A percentile compares a stretch with the other conserved stretches of the same genome.
phyloP scores from a whole-genome alignment of 495 filamentous ascomycete genomes.

The Aspergillus mulundensis region DNA sequence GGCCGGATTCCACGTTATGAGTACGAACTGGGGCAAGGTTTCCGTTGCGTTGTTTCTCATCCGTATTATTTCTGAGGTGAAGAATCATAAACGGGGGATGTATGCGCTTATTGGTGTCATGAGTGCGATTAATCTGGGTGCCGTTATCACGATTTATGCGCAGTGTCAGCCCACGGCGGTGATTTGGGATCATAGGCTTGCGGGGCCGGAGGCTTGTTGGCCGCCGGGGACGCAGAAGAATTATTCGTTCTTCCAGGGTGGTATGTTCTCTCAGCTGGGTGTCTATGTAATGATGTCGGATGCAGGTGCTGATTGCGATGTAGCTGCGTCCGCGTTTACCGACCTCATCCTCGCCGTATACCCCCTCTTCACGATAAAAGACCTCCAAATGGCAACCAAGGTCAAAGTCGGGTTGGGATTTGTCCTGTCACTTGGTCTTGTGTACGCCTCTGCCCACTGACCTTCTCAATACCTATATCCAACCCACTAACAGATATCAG shows the following conservation, averaged over 20 bases:
- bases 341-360: slow-evolving; percentile 14
- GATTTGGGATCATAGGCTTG: slow-evolving; percentile 5
- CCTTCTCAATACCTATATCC: no score
- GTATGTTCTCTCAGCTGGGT: slow-evolving; percentile 8
- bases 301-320: not conserved
- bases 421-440: slow-evolving; percentile 13
- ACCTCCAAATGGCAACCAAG: slow-evolving; percentile 10
- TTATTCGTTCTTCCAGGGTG: slow-evolving; percentile 12
- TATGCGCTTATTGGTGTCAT: slow-evolving; percentile 4
- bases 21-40: slow-evolving; percentile 15
- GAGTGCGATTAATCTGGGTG: slow-evolving; percentile 3
- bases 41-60: slow-evolving; percentile 14
- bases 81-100: slow-evolving; percentile 7
- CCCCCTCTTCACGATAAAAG: slow-evolving; percentile 11
- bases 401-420: slow-evolving; percentile 10
- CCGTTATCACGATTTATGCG: slow-evolving; percentile 12
- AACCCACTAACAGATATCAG: no score
- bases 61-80: slow-evolving; percentile 10
- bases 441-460: no score
- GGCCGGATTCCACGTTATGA: slow-evolving; percentile 16
- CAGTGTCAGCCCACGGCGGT: slow-evolving; percentile 9
- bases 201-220: slow-evolving; percentile 8
- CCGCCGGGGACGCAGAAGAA: slow-evolving; percentile 5
- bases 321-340: slow-evolving; percentile 9
- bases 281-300: no score